Evolutionary conservation across 2,329 filamentous ascomycete genomes (phyloP), one percentile per base, ranked within the genome.

Genomic region (Fusarium sp.): DNA sequence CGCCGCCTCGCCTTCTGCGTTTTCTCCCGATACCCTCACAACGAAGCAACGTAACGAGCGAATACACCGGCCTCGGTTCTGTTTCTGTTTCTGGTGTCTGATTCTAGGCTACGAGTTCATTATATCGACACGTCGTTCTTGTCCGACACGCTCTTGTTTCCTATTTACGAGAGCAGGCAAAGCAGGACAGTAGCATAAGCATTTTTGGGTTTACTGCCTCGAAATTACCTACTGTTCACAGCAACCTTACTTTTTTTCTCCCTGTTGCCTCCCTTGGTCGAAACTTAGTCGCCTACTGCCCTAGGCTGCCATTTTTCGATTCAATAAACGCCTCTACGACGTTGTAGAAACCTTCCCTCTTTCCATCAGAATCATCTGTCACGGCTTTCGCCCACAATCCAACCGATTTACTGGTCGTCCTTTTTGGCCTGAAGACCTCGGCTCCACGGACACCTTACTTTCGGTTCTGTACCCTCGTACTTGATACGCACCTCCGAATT

Each of bases 131-230:
- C 44, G 16, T 50, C 35, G 42, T 61, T 22, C 11, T 70, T 62
- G 66, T 75, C 73, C 26, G 30, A 58, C 61, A 51, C 56, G 51
- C 61, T 72, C 51, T 57, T 30, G 38, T 61, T 71, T 48, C 65
- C 38, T 54, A 42, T 50, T 54, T 45, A 58, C 55, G 51, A 60
- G 39, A 67, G 42, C 44, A 50, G 30, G 44, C 33, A 22, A 45
- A 30, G 41, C 48, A 54, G 39, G 48, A 59, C 63, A 67, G 61
- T 36, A 55, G 24, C 53, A 42, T 56, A 26, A 28, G 39, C 35
- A 31, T 68, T 45, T 55, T 41, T 47, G 62, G 62, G 58, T 70
- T 70, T 44, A 60, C 66, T 72, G 65, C 68, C 72, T 76, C 66
- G 65, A 71, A 50, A 73, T 68, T 47, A 60, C 51, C 36, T 50